Conservation (phyloP, 2,329 filamentous ascomycete genomes). For the Davidsoniella australis region DNA sequence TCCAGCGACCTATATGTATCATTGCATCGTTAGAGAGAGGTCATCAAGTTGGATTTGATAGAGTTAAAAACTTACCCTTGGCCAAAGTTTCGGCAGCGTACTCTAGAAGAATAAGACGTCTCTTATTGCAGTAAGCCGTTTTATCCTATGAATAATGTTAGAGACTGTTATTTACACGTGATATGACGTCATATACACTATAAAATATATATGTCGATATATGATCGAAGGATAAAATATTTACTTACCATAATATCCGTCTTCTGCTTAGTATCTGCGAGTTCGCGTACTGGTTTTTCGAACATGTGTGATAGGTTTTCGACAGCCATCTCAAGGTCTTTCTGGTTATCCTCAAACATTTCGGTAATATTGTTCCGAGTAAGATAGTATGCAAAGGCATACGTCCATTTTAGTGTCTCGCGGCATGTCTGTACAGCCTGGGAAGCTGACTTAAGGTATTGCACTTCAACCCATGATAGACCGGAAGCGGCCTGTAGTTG, state of each 20-base stretch:
- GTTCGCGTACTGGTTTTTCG: conserved; percentile 81
- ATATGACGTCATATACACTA: conserved; percentile 5
- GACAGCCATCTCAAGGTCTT: conserved; percentile 91
- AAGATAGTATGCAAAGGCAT: conserved; percentile 97
- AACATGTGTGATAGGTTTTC: conserved; percentile 98
- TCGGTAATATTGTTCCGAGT: conserved; percentile 86
- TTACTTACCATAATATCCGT: conserved; percentile 63
- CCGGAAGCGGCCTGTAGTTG: conserved; percentile 83
- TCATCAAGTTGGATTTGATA: background rate
- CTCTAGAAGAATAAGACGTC: conserved; percentile 73
- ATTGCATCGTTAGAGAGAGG: background rate
- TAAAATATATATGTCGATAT: background rate
- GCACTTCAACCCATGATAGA: conserved; percentile 98
- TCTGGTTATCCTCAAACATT: conserved; percentile 98
- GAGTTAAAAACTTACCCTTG: conserved; percentile 40
- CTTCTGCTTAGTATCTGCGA: conserved; percentile 77
- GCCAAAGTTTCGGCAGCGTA: conserved; percentile 88
- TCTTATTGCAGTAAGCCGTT: conserved; percentile 89
- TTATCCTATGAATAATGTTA: conserved; percentile 41
- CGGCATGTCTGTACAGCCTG: conserved; percentile 89
- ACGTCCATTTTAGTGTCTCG: conserved; percentile 99
- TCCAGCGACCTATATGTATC: conserved; percentile 10
- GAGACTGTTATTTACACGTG: background rate
- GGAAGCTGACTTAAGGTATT: conserved; percentile 85
- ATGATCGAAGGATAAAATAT: background rate